Conservation (phyloP, 1,139 yeast genomes). For the Eremothecium cymbalariae region DNA sequence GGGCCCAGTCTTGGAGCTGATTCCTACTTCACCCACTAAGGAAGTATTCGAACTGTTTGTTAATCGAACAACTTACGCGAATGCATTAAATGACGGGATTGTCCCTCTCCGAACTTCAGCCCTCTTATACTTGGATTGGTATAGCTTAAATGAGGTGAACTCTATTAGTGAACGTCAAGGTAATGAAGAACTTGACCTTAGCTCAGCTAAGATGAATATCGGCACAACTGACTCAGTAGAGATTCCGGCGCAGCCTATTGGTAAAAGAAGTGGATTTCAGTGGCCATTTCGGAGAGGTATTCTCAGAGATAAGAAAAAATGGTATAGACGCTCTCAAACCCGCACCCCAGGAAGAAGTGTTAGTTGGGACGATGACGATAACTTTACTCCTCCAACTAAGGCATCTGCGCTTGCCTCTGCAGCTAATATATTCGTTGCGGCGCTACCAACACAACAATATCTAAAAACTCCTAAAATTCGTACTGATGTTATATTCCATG, state of each 20-base stretch:
- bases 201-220: constrained; percentile 4
- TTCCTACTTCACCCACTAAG: constrained; percentile 49
- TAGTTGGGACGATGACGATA: constrained; percentile 6
- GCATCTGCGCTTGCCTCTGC: constrained; percentile 53
- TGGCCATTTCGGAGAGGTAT: constrained; percentile 23
- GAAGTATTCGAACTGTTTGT: constrained; percentile 40
- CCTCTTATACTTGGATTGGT: constrained; percentile 49
- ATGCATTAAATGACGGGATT: constrained; percentile 51
- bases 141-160: constrained; percentile 45
- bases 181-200: constrained; percentile 9
- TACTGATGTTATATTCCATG: constrained; percentile 64
- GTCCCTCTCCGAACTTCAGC: constrained; percentile 56
- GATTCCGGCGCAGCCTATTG: constrained; percentile 32
- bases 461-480: constrained; percentile 52
- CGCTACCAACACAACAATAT: constrained; percentile 67
- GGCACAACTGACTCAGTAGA: constrained; percentile 14
- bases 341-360: constrained; percentile 11
- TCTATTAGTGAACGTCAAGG: constrained; percentile 35
- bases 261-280: constrained; percentile 22
- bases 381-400: constrained; percentile 42
- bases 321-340: constrained; percentile 31
- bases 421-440: constrained; percentile 60
- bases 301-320: constrained; percentile 25
- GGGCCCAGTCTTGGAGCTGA: constrained; percentile 44
- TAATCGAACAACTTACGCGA: constrained; percentile 50